Evolutionary conservation across 2,329 filamentous ascomycete genomes (phyloP).

Genomic region (Pyrenophora tritici-repentis): DNA sequence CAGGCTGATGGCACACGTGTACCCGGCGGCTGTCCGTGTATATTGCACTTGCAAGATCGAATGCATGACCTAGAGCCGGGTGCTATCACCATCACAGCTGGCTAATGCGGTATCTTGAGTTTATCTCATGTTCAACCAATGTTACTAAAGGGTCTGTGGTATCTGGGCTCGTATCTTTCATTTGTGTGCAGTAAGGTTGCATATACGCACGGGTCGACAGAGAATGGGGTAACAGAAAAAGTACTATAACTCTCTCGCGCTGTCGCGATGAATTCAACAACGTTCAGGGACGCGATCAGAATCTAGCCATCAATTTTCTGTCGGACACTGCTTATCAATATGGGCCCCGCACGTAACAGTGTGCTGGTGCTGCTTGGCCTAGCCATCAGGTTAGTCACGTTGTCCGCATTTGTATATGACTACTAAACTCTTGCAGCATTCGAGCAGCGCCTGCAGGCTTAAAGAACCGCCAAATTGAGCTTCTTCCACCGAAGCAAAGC

Average conservation of each 20-base stretch:
- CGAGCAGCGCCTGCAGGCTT: slow-evolving; percentile 26
- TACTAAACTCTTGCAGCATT: slow-evolving; percentile 21
- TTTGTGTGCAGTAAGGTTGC: slow-evolving; percentile 34
- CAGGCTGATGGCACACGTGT: slow-evolving; percentile 30
- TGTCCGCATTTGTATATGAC: not conserved
- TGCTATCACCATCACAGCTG: slow-evolving; percentile 20
- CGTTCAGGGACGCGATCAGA: slow-evolving; percentile 11
- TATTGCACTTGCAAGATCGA: slow-evolving; percentile 23
- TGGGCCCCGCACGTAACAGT: slow-evolving; percentile 32
- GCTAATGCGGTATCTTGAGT: slow-evolving; percentile 25
- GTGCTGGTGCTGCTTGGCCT: slow-evolving; percentile 35
- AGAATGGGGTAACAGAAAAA: slow-evolving; percentile 15
- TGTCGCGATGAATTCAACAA: slow-evolving; percentile 8
- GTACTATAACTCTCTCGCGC: slow-evolving; percentile 32
- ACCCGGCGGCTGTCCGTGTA: slow-evolving; percentile 24
- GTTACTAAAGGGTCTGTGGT: slow-evolving; percentile 21
- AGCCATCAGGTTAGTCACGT: slow-evolving; percentile 26
- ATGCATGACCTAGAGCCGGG: slow-evolving; percentile 35
- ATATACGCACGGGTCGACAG: slow-evolving; percentile 19
- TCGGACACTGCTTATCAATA: slow-evolving; percentile 13
- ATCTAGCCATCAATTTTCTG: slow-evolving; percentile 1
- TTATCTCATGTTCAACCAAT: slow-evolving; percentile 27
- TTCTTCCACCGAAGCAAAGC: slow-evolving; percentile 23
- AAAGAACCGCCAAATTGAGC: slow-evolving; percentile 21
- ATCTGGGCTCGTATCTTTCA: slow-evolving; percentile 40